A percentile compares a stretch with the other conserved stretches of the same genome.
Conservation (phyloP, 2,329 filamentous ascomycete species). For the Pestalotiopsis sp. region DNA sequence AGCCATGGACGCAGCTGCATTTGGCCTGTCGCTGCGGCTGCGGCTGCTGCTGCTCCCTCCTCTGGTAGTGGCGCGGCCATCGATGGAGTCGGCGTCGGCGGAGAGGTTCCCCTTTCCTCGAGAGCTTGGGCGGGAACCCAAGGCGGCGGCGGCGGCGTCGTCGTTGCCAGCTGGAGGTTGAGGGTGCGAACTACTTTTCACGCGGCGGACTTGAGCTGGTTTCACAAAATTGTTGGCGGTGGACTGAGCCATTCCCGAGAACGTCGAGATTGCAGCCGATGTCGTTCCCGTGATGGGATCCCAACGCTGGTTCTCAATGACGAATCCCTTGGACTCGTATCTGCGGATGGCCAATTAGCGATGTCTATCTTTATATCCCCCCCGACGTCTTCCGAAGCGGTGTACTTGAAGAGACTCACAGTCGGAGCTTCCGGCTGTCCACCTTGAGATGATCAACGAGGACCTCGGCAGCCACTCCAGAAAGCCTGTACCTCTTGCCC, state of each 20-base stretch:
- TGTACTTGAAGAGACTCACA: conserved; percentile 18
- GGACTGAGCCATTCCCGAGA: background rate
- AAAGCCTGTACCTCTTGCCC: background rate
- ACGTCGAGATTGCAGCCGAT: conserved; percentile 20
- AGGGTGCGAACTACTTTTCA: background rate
- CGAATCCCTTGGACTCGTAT: conserved; percentile 39
- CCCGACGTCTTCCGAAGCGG: background rate
- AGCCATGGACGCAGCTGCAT: background rate
- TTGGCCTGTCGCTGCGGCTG: background rate
- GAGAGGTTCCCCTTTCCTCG: too few relatives aligned
- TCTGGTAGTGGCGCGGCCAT: background rate
- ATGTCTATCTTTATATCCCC: background rate
- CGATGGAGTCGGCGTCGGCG: background rate
- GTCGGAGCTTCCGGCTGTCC: background rate
- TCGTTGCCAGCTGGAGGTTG: background rate
- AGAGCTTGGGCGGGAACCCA: background rate
- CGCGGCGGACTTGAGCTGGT: conserved; percentile 28
- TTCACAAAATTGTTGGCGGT: conserved; percentile 15
- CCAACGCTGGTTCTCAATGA: conserved; percentile 37
- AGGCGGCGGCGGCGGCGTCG: too few relatives aligned
- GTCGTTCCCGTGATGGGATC: conserved; percentile 31
- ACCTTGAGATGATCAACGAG: background rate
- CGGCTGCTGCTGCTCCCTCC: background rate
- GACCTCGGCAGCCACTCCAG: background rate
- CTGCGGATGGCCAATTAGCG: conserved; percentile 25